Percentiles rank a stretch among this genome's conserved stretches.
Evolutionary conservation across 2,329 filamentous ascomycete species (phyloP).

Genomic region (Orbilia quercus): DNA sequence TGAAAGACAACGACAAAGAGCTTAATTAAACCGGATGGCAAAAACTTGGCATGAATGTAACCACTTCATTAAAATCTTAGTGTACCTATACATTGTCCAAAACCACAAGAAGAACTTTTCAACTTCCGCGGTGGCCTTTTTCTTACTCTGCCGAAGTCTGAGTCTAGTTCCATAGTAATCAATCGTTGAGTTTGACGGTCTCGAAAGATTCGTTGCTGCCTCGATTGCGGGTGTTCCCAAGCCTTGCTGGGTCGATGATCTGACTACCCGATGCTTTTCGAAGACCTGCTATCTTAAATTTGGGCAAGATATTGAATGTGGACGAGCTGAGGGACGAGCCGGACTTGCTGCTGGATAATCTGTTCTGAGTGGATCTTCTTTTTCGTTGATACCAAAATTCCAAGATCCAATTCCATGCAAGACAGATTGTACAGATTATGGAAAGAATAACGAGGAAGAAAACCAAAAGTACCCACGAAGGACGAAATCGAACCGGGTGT

Average conservation of each 20-base stretch:
- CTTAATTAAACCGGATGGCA: conserved; percentile 12
- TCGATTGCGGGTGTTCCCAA: conserved; percentile 12
- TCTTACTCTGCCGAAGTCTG: conserved; percentile 13
- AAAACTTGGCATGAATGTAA: background rate
- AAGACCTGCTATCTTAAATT: background rate
- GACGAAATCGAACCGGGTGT: background rate
- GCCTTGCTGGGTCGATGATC: conserved; percentile 11
- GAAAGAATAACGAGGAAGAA: conserved; percentile 1
- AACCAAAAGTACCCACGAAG: conserved; percentile 22
- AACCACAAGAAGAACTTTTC: background rate
- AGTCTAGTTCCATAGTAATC: conserved; percentile 14
- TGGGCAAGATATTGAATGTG: conserved; percentile 17
- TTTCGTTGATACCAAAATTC: conserved; percentile 6
- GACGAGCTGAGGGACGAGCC: background rate
- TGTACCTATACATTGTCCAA: conserved; percentile 1
- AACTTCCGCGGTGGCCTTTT: background rate
- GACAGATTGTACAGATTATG: conserved; percentile 16
- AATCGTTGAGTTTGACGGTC: conserved; percentile 28
- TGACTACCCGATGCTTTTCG: conserved; percentile 36
- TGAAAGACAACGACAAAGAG: background rate
- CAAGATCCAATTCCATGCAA: conserved; percentile 10
- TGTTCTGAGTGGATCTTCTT: background rate
- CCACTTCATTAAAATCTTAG: background rate
- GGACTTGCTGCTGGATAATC: background rate
- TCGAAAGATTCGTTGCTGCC: conserved; percentile 40